Conservation (phyloP, 805 yeast species). For the Martiniozyma abietophila region DNA sequence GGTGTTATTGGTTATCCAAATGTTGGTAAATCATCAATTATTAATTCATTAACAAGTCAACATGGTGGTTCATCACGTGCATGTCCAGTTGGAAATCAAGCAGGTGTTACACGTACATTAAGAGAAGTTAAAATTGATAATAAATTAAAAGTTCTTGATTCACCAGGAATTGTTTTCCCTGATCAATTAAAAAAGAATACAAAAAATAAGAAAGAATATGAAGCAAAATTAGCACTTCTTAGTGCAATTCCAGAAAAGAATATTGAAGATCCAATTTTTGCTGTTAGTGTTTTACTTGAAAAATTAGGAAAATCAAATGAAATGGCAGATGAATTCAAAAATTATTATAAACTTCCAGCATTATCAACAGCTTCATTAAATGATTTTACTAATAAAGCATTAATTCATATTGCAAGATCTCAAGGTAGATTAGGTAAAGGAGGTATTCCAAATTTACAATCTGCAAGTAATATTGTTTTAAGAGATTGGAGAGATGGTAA, state of each 20-base stretch:
- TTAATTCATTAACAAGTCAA: conserved; percentile 77
- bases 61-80: conserved; percentile 66
- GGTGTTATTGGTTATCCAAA: conserved; percentile 98
- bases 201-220: conserved; percentile 51
- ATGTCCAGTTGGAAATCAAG: conserved; percentile 96
- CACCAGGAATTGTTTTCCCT: conserved; percentile 98
- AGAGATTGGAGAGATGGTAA: conserved; percentile 98
- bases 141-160: conserved; percentile 80
- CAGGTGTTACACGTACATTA: conserved; percentile 90
- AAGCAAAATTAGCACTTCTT: conserved; percentile 80
- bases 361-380: conserved; percentile 63
- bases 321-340: conserved; percentile 68
- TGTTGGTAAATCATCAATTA: conserved; percentile 92
- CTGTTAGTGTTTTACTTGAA: conserved; percentile 67
- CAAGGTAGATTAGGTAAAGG: conserved; percentile 90
- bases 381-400: conserved; percentile 73
- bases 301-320: conserved; percentile 64
- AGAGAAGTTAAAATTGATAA: conserved; percentile 90
- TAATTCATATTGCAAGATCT: conserved; percentile 87
- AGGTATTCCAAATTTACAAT: conserved; percentile 81
- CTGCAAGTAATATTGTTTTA: conserved; percentile 75
- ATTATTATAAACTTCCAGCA: conserved; percentile 72
- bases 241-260: conserved; percentile 86
- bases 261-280: conserved; percentile 75
- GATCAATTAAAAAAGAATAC: conserved; percentile 31